phyloP scores from a whole-genome alignment of 2,329 filamentous ascomycete genomes.

The Hortaea sp. region DNA sequence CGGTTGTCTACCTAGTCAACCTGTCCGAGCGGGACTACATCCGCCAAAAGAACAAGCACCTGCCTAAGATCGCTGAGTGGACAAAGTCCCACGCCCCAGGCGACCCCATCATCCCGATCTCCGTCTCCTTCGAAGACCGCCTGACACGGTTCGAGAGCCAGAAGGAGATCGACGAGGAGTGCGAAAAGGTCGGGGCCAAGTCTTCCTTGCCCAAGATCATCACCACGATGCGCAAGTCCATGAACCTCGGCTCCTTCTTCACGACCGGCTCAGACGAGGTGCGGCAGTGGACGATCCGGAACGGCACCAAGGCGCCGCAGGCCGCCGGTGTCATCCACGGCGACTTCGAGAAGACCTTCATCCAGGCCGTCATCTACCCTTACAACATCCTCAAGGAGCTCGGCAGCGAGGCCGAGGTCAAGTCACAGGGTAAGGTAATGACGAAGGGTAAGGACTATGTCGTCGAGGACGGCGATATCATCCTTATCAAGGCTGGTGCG shows the following conservation, averaged over 20 bases:
- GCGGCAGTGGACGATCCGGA: conserved; percentile 94
- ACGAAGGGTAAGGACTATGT: conserved; percentile 98
- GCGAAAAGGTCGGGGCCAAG: conserved; percentile 76
- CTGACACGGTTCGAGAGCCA: conserved; percentile 72
- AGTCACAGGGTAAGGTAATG: conserved; percentile 91
- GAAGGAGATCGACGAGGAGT: conserved; percentile 69
- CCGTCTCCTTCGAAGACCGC: conserved; percentile 85
- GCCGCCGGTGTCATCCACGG: conserved; percentile 96
- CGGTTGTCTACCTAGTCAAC: conserved; percentile 94
- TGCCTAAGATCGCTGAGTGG: conserved; percentile 89
- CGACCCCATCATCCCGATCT: conserved; percentile 88
- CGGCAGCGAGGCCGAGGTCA: conserved; percentile 79
- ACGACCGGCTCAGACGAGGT: conserved; percentile 93
- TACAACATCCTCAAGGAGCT: conserved; percentile 70
- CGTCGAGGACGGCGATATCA: conserved; percentile 68
- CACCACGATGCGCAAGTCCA: conserved; percentile 79
- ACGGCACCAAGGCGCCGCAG: conserved; percentile 92
- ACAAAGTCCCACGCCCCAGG: conserved; percentile 81
- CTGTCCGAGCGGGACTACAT: conserved; percentile 94
- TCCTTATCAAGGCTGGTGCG: conserved; percentile 84
- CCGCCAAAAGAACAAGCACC: conserved; percentile 99
- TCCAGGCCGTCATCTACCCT: conserved; percentile 92
- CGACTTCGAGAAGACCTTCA: conserved; percentile 99
- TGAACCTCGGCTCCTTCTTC: conserved; percentile 93
- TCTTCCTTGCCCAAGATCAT: conserved; percentile 89